Evolutionary conservation across 1,139 yeast species (phyloP).

Genomic region (Yarrowia galli): DNA sequence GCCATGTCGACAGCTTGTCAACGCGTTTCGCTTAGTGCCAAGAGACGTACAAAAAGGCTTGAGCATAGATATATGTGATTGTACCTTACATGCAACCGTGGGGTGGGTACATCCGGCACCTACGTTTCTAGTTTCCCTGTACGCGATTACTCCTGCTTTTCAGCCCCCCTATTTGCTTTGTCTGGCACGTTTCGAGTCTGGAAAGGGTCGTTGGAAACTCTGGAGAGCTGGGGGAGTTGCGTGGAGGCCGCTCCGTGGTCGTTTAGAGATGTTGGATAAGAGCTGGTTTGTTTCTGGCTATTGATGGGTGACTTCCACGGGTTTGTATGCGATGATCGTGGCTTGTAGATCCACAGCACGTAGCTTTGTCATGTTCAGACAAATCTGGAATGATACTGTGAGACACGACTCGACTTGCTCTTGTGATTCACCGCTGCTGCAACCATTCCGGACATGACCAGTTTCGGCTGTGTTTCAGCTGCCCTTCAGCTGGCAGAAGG

Average conservation of each 20-base stretch:
- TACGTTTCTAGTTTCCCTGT: not conserved
- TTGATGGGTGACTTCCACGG: not conserved
- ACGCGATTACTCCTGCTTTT: not conserved
- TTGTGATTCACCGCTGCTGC: no score
- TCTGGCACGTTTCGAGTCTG: not conserved
- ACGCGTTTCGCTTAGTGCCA: not conserved
- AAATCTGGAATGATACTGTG: no score
- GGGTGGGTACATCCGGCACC: not conserved
- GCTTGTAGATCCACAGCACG: no score
- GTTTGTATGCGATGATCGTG: no score
- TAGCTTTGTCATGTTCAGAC: no score
- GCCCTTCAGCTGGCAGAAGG: no score
- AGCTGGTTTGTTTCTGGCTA: not conserved
- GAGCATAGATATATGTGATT: not conserved
- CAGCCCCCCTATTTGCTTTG: constrained; percentile 1
- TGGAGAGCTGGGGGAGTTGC: not conserved
- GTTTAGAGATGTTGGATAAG: not conserved
- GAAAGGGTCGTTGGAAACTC: not conserved
- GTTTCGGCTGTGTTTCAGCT: no score
- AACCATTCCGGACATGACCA: no score
- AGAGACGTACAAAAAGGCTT: no score
- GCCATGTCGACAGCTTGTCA: not conserved
- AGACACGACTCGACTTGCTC: no score
- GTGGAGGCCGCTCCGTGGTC: not conserved
- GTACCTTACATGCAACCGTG: not conserved